phyloP scores from a whole-genome alignment of 768 basidiomycete species.

The Brasilioporus rufonigricans region DNA sequence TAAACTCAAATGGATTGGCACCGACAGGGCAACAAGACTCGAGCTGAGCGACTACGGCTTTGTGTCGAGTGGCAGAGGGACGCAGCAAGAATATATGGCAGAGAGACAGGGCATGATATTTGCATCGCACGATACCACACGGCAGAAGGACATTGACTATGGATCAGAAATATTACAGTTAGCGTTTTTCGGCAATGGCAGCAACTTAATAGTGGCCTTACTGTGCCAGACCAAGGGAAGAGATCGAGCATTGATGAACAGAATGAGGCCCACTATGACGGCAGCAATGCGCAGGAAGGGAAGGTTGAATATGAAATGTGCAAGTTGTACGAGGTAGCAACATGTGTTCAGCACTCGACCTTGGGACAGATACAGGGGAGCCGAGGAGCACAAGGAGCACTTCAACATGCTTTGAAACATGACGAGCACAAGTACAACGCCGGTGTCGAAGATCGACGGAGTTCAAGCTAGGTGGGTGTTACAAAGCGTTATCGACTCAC shows the following conservation, averaged over 20 bases:
- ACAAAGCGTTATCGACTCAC: no score
- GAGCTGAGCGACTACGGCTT: no score
- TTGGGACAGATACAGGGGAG: background rate
- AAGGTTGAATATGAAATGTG: background rate
- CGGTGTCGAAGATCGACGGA: no score
- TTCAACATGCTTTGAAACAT: background rate
- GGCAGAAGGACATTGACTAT: conserved; percentile 8
- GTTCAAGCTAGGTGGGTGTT: no score
- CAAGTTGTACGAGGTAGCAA: background rate
- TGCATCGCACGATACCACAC: no score
- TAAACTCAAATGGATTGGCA: no score
- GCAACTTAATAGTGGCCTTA: background rate
- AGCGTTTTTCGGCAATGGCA: background rate
- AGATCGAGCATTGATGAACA: conserved; percentile 13
- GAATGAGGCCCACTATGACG: conserved; percentile 1
- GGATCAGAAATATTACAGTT: background rate
- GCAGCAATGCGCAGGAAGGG: background rate
- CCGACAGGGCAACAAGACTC: no score
- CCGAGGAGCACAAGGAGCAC: conserved; percentile 9
- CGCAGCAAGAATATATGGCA: no score
- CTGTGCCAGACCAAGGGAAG: conserved; percentile 15
- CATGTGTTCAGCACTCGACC: background rate
- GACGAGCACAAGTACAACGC: no score
- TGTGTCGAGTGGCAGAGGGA: no score
- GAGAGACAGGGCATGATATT: no score